Conservation (phyloP, 352 stramenopile species). For the Globisporangium nodosum region DNA sequence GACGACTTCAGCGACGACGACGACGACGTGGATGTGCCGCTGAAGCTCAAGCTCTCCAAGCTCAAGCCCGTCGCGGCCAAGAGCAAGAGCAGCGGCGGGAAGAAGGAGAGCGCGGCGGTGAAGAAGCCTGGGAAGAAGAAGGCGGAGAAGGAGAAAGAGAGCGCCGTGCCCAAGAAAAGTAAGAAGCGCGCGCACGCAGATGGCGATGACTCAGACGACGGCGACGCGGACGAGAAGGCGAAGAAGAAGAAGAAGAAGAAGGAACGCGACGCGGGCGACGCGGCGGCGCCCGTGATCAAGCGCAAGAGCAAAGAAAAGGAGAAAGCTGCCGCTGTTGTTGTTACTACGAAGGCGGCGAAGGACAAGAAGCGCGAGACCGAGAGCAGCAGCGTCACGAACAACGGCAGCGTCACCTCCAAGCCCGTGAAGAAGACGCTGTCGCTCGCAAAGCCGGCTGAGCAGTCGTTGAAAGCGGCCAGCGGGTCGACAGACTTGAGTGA, state of each 20-base stretch:
- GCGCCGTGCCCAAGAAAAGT: conserved; percentile 8
- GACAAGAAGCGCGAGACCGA: conserved; percentile 10
- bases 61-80: conserved; percentile 15
- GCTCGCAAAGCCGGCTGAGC: background rate
- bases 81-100: conserved; percentile 5
- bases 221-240: background rate
- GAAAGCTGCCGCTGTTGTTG: background rate
- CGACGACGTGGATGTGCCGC: conserved; percentile 19
- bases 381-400: conserved; percentile 1
- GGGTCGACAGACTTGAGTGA: conserved; percentile 1
- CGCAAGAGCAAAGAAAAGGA: conserved; percentile 2
- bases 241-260: conserved; percentile 8
- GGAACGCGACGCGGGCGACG: background rate
- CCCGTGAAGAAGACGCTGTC: conserved; percentile 1
- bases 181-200: conserved; percentile 9
- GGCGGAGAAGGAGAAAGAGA: background rate
- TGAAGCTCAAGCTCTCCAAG: conserved; percentile 13
- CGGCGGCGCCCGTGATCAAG: background rate
- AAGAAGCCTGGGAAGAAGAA: conserved; percentile 16
- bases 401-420: background rate
- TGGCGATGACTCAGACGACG: background rate
- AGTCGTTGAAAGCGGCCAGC: background rate
- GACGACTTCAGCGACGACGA: conserved; percentile 25
- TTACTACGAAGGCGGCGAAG: background rate
- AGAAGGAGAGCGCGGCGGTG: conserved; percentile 1